A percentile compares a stretch with the other conserved stretches of the same genome.
phyloP scores from a whole-genome alignment of 331 rosid species.

The Prunus yedoensis region DNA sequence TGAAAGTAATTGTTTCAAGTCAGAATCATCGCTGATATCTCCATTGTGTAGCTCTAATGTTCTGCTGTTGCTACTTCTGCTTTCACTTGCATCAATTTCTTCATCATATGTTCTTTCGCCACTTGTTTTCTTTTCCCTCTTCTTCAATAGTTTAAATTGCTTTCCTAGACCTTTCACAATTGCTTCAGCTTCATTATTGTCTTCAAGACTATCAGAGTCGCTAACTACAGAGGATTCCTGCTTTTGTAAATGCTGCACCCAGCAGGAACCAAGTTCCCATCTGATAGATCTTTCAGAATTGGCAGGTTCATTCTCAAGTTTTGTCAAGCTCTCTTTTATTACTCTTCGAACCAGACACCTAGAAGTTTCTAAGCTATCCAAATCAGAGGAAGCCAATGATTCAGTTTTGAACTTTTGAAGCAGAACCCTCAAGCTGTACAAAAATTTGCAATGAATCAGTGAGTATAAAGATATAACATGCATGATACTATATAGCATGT shows the following conservation, averaged over 20 bases:
- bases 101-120: constrained; percentile 25
- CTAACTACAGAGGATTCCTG: constrained; percentile 48
- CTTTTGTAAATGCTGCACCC: constrained; percentile 90
- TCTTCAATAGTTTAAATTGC: constrained; percentile 80
- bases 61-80: constrained; percentile 17
- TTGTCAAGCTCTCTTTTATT: constrained; percentile 56
- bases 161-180: constrained; percentile 84
- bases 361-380: constrained; percentile 45
- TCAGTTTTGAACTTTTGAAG: constrained; percentile 61
- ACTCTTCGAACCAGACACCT: constrained; percentile 47
- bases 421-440: constrained; percentile 73
- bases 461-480: background rate
- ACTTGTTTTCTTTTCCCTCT: constrained; percentile 62
- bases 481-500: background rate
- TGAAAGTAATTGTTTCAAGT: constrained; percentile 61
- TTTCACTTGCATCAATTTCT: constrained; percentile 35
- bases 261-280: constrained; percentile 98
- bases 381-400: constrained; percentile 38
- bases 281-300: constrained; percentile 56
- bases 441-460: constrained; percentile 17
- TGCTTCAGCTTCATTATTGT: constrained; percentile 50
- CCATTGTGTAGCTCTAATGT: constrained; percentile 38
- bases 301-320: constrained; percentile 44
- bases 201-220: constrained; percentile 32
- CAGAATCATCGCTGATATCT: constrained; percentile 37